A percentile compares a stretch with the other conserved stretches of the same genome.
Conservation (phyloP, 2,329 filamentous ascomycete species). For the Cladosporium sp. region DNA sequence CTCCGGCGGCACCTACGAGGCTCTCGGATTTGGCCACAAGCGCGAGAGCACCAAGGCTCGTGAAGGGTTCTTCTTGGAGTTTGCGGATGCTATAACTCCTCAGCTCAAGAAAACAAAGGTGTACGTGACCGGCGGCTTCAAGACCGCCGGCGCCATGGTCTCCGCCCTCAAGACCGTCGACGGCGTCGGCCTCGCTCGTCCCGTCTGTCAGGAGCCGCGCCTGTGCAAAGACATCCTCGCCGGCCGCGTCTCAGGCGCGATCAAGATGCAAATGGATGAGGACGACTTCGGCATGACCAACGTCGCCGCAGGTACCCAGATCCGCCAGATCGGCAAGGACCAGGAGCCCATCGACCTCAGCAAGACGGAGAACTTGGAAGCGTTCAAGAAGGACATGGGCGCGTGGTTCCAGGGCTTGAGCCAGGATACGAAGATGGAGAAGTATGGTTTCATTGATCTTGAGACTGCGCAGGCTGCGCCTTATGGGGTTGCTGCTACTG, state of each 20-base stretch:
- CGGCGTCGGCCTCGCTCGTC: conserved; percentile 60
- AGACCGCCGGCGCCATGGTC: conserved; percentile 58
- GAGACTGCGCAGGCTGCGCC: conserved; percentile 39
- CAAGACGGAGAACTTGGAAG: conserved; percentile 48
- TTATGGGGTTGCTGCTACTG: conserved; percentile 35
- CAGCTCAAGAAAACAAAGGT: conserved; percentile 54
- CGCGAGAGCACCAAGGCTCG: conserved; percentile 55
- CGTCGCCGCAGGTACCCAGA: conserved; percentile 52
- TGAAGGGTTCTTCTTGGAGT: conserved; percentile 58
- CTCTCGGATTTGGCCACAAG: conserved; percentile 53
- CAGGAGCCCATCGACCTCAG: conserved; percentile 56
- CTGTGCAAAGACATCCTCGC: conserved; percentile 49
- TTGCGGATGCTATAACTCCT: conserved; percentile 55
- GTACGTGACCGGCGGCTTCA: conserved; percentile 62
- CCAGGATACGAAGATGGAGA: conserved; percentile 12
- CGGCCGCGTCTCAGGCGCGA: conserved; percentile 50
- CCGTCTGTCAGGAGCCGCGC: conserved; percentile 53
- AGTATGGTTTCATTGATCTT: conserved; percentile 43
- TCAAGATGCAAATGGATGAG: conserved; percentile 51
- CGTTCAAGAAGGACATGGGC: conserved; percentile 51
- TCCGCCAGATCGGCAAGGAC: conserved; percentile 54
- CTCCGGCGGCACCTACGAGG: conserved; percentile 61
- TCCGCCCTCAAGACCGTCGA: conserved; percentile 58
- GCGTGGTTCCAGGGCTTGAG: conserved; percentile 36
- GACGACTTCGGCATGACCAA: conserved; percentile 54